These are phyloP conservation scores for Botrytis byssoidea DNA, from an alignment of 2,329 filamentous ascomycete genomes.

Conservation along the genomic window DNA sequence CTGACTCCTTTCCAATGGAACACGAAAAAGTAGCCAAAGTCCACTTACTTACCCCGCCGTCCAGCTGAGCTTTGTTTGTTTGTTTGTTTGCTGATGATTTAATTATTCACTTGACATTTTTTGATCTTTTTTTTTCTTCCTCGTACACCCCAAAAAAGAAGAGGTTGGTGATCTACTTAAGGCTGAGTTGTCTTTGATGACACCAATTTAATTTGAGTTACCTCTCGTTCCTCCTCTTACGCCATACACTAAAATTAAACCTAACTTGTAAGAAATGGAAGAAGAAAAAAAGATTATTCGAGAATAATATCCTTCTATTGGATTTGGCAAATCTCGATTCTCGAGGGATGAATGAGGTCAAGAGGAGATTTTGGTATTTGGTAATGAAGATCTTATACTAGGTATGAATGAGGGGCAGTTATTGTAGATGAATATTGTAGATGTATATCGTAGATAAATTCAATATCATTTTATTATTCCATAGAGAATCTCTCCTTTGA, in stretches of 20 bases:
- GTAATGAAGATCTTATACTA: not conserved
- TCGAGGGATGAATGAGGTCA: not conserved
- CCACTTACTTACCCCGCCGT: slow-evolving; percentile 8
- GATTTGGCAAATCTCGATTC: too few species aligned
- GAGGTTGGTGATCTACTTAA: slow-evolving; percentile 11
- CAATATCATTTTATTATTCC: not conserved
- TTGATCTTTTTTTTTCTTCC: not conserved
- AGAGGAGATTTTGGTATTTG: not conserved
- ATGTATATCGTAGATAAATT: not conserved
- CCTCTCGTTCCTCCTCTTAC: not conserved
- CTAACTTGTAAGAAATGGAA: not conserved
- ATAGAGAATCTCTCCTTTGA: not conserved
- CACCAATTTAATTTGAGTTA: not conserved
- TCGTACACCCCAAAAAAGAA: not conserved
- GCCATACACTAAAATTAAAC: slow-evolving; percentile 8
- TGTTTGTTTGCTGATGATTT: not conserved
- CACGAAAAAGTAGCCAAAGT: slow-evolving; percentile 1
- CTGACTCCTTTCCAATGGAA: not conserved
- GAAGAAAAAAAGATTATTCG: not conserved
- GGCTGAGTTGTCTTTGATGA: slow-evolving; percentile 8
- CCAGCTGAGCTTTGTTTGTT: not conserved
- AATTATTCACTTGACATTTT: too few species aligned
- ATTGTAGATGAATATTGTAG: too few species aligned
- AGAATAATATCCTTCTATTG: not conserved
- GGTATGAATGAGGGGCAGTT: not conserved